A percentile compares a stretch with the other conserved stretches of the same genome.
Conservation (phyloP, 1,284 basidiomycete genomes). For the Boletus sp. region DNA sequence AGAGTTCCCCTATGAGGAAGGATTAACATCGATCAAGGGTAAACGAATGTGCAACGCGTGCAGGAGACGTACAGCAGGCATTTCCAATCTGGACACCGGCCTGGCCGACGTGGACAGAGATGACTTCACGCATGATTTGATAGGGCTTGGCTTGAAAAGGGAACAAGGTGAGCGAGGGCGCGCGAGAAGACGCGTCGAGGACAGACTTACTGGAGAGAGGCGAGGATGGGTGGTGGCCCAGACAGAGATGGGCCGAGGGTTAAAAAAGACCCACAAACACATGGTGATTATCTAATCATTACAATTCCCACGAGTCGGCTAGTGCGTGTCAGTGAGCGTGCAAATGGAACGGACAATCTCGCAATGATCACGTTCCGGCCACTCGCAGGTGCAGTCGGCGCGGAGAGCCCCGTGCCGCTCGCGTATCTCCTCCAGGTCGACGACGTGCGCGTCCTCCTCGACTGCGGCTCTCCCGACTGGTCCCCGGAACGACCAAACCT, state of each 20-base stretch:
- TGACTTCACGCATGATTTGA: slow-evolving; percentile 80
- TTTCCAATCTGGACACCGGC: slow-evolving; percentile 97
- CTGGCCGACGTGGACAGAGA: slow-evolving; percentile 92
- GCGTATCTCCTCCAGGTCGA: slow-evolving; percentile 92
- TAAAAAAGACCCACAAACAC: slow-evolving; percentile 35
- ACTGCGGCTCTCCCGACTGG: slow-evolving; percentile 92
- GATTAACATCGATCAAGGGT: slow-evolving; percentile 16
- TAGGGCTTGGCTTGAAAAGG: slow-evolving; percentile 9
- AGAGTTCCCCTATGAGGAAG: slow-evolving; percentile 80
- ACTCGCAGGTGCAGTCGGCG: slow-evolving; percentile 76
- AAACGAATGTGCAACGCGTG: slow-evolving; percentile 16
- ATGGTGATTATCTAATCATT: slow-evolving; percentile 35
- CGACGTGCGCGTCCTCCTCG: slow-evolving; percentile 89
- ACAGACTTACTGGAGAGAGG: slow-evolving; percentile 30
- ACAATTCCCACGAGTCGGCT: slow-evolving; percentile 29
- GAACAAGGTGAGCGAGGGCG: slow-evolving; percentile 3
- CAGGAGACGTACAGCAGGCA: slow-evolving; percentile 75
- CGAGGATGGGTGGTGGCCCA: slow-evolving; percentile 29
- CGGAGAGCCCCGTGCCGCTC: slow-evolving; percentile 61
- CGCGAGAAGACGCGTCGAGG: slow-evolving; percentile 30
- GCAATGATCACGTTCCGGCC: slow-evolving; percentile 96
- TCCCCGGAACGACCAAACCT: slow-evolving; percentile 50
- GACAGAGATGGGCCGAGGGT: slow-evolving; percentile 37
- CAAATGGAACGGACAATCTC: slow-evolving; percentile 1
- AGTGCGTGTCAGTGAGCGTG: slow-evolving; percentile 6